phyloP scores from a whole-genome alignment of 2,329 filamentous ascomycete genomes.

The Epichloe baconii region DNA sequence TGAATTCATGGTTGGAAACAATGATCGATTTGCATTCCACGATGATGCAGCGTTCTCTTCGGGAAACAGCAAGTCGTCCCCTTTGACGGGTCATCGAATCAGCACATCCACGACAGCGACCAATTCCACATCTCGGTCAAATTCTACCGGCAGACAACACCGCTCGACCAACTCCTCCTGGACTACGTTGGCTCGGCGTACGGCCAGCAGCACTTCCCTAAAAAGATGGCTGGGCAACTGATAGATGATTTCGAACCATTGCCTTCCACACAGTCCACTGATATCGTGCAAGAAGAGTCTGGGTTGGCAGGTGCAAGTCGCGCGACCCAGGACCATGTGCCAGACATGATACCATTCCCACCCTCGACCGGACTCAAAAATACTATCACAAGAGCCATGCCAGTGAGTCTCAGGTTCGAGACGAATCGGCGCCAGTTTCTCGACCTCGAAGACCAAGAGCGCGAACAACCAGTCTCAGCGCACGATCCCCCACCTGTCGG shows the following conservation, averaged over 20 bases:
- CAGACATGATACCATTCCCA: conserved; percentile 21
- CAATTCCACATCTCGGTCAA: conserved; percentile 31
- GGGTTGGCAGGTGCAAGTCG: conserved; percentile 8
- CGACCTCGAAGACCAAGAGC: conserved; percentile 27
- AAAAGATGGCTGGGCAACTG: conserved; percentile 21
- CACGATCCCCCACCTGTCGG: conserved; percentile 30
- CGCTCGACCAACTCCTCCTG: conserved; percentile 39
- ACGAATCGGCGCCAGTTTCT: conserved; percentile 15
- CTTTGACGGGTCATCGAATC: conserved; percentile 27
- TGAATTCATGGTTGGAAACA: conserved; percentile 9
- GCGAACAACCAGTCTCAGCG: conserved; percentile 32
- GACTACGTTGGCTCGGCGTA: conserved; percentile 41
- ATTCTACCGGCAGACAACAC: conserved; percentile 37
- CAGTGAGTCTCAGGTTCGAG: conserved; percentile 23
- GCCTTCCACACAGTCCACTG: conserved; percentile 14
- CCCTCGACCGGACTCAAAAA: conserved; percentile 12
- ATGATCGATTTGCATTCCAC: conserved; percentile 8
- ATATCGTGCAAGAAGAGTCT: conserved; percentile 8
- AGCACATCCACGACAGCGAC: conserved; percentile 44
- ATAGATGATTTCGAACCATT: conserved; percentile 20
- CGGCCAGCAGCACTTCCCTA: conserved; percentile 35
- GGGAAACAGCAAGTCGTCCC: conserved; percentile 8
- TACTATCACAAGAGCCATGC: conserved; percentile 23
- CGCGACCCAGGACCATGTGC: conserved; percentile 18
- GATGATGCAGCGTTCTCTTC: conserved; percentile 8